These are phyloP conservation scores for Jackrogersella minutella DNA, from an alignment of 495 filamentous ascomycete genomes.

Conservation along the genomic window DNA sequence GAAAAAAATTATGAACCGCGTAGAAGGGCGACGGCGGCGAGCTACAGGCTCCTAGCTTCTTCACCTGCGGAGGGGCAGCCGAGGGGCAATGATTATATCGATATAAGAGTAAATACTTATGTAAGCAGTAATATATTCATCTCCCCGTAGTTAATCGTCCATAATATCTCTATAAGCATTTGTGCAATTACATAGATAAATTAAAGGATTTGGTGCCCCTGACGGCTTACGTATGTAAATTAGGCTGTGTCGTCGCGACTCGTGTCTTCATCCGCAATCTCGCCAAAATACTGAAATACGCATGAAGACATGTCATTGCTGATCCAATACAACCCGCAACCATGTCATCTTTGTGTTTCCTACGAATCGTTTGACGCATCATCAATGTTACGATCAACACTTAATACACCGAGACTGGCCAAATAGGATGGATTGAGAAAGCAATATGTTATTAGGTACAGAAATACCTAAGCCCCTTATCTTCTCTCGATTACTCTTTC, in stretches of 20 bases:
- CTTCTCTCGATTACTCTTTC: slow-evolving; percentile 3
- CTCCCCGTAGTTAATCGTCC: no score
- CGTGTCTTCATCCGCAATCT: no score
- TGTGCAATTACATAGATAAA: no score
- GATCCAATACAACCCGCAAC: background rate
- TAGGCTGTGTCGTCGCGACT: no score
- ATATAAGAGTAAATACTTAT: background rate
- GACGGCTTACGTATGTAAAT: background rate
- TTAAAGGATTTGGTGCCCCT: background rate
- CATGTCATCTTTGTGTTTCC: background rate
- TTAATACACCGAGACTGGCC: background rate
- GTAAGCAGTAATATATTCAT: background rate
- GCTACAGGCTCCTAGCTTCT: no score
- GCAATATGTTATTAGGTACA: slow-evolving; percentile 12
- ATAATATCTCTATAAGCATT: no score
- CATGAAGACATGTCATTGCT: background rate
- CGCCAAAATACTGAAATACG: no score
- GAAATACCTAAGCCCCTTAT: slow-evolving; percentile 13
- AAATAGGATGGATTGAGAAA: slow-evolving; percentile 7
- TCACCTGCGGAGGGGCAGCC: no score
- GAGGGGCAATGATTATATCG: no score
- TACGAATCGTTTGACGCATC: background rate
- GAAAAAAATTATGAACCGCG: no score
- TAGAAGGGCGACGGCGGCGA: no score
- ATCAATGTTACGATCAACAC: background rate